Conservation (phyloP, 1,284 basidiomycete species). For the Ustilago sp. region DNA sequence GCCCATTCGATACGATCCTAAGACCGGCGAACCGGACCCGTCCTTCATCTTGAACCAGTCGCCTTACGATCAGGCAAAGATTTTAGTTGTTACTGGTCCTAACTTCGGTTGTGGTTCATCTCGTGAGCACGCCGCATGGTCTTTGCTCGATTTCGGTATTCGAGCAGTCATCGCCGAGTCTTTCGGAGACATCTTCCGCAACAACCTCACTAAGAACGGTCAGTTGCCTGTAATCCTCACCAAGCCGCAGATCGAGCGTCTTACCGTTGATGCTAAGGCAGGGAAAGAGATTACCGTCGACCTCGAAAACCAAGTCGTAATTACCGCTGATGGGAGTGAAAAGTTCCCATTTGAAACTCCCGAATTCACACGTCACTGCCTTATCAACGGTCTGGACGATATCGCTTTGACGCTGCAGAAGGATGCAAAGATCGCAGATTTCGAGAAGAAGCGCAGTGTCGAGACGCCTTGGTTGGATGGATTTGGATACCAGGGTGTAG, state of each 20-base stretch:
- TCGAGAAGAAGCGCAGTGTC: constrained; percentile 51
- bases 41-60: constrained; percentile 64
- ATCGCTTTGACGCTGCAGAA: constrained; percentile 66
- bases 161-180: constrained; percentile 62
- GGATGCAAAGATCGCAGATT: constrained; percentile 52
- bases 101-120: constrained; percentile 68
- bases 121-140: constrained; percentile 68
- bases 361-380: constrained; percentile 63
- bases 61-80: constrained; percentile 60
- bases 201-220: constrained; percentile 67
- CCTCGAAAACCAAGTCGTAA: constrained; percentile 59
- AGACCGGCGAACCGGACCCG: constrained; percentile 59
- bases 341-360: constrained; percentile 58
- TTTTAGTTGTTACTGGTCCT: constrained; percentile 62
- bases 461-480: constrained; percentile 66
- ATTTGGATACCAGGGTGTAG: constrained; percentile 45
- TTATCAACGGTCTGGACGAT: constrained; percentile 66
- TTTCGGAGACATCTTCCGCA: constrained; percentile 66
- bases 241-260: constrained; percentile 52
- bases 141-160: constrained; percentile 67
- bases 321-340: constrained; percentile 54
- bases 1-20: constrained; percentile 64
- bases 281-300: constrained; percentile 64
- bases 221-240: constrained; percentile 58
- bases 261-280: constrained; percentile 60